Evolutionary conservation across 1,139 yeast genomes (phyloP), one percentile per base, ranked within the genome.

Genomic region (Geotrichum carabidarum): DNA sequence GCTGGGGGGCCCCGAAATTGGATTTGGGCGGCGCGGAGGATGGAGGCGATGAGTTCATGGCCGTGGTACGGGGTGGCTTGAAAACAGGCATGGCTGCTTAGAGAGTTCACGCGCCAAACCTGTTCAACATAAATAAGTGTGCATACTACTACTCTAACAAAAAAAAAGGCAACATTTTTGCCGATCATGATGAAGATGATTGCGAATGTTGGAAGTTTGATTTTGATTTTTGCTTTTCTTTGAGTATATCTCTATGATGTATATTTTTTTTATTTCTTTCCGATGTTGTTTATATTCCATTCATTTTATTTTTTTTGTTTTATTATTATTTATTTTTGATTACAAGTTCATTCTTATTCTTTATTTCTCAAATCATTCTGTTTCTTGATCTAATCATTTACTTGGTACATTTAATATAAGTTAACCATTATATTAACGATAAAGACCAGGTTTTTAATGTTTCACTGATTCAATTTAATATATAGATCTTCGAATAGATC

Each of bases 21-120:
- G 76, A 76, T 59, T 76, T 78, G 31, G 83, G 83, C 5, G 74
- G 76, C 12, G 77, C 76, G 46, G 73, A 74, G 57, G 80, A 75
- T 5, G 74, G 76, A 4, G 77, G 76, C 47, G 73, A 74, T 58
- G 80, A 75, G 45, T 81, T 82, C 63, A 71, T 81, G 54, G 68
- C 67, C 14, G 65, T 67, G 8, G 73, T 79, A 12, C 71, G 78
- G 53, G 65, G 63, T 40, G 68, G 71, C n/a, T 60, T 73, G 37
- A 66, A 66, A 52, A 53, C 57, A 17, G 35, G 22, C 17, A 42
- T 31, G 27, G 14, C 18, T 38, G n/a, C n/a, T 12, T 35, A 12
- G n/a, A 6, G 4, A 12, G 38, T 35, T 35, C 6, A 14, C 14
- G n/a, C 14, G n/a, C 14, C n/a, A 12, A 4, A 14, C 38, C 38